Evolutionary conservation across 164 flowering plant species (phyloP).

Genomic region (Kalanchoe fedtschenkoi): DNA sequence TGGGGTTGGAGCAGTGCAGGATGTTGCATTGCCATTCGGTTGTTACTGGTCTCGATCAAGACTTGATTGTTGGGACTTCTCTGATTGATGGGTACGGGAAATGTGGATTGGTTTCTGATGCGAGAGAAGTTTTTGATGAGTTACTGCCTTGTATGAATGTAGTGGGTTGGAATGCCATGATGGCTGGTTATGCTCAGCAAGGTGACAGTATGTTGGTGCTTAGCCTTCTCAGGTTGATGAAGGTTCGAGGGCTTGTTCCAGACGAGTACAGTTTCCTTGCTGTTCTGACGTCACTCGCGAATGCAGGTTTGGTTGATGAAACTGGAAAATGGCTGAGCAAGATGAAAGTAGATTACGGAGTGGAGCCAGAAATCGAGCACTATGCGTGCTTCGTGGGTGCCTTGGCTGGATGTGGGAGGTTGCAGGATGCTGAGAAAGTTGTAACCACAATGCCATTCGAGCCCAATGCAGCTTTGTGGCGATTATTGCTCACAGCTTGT

Average conservation of each 20-base stretch:
- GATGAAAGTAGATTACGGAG: conserved; percentile 33
- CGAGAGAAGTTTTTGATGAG: conserved; percentile 45
- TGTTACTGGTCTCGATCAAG: conserved; percentile 32
- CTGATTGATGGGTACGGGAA: conserved; percentile 68
- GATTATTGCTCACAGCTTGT: conserved; percentile 35
- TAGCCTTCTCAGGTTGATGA: conserved; percentile 33
- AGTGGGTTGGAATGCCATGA: conserved; percentile 56
- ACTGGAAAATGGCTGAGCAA: conserved; percentile 31
- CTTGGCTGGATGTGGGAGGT: conserved; percentile 40
- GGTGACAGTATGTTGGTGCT: conserved; percentile 34
- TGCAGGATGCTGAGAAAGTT: conserved; percentile 45
- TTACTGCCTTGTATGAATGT: conserved; percentile 19
- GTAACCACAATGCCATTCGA: conserved; percentile 49
- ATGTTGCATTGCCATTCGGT: conserved; percentile 49
- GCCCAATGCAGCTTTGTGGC: conserved; percentile 68
- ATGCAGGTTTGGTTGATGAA: conserved; percentile 38
- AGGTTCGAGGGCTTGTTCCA: conserved; percentile 22
- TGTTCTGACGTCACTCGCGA: conserved; percentile 33
- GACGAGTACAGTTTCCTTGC: conserved; percentile 64
- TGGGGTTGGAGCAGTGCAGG: conserved; percentile 55
- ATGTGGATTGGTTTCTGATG: conserved; percentile 46
- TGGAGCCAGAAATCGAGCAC: conserved; percentile 55
- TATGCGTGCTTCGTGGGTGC: conserved; percentile 65
- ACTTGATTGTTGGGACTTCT: conserved; percentile 41
- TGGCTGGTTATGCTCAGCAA: conserved; percentile 64